phyloP scores from a whole-genome alignment of 805 yeast species.

The Kurtzmaniella fragi region DNA sequence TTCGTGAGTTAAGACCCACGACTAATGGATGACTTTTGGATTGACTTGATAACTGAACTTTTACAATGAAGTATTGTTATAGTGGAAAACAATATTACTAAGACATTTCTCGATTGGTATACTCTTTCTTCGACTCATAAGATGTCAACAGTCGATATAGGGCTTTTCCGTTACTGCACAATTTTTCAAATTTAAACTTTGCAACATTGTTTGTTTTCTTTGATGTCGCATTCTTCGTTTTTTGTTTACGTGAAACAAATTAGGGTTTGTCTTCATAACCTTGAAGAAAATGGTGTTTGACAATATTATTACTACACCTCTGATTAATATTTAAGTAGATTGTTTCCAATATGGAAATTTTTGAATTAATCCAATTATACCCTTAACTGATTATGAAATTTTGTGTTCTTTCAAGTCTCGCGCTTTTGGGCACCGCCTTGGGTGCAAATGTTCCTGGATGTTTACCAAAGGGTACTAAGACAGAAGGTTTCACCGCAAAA shows the following conservation, averaged over 20 bases:
- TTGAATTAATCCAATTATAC: too few relatives aligned
- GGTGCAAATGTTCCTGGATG: slow-evolving; percentile 3
- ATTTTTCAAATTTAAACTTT: too few relatives aligned
- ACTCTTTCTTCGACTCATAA: too few relatives aligned
- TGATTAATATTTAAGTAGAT: not conserved
- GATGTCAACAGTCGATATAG: too few relatives aligned
- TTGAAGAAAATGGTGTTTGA: not conserved
- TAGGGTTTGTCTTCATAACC: not conserved
- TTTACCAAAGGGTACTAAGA: not conserved
- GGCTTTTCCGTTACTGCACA: too few relatives aligned
- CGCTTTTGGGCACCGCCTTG: not conserved
- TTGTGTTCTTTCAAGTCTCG: not conserved
- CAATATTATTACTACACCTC: not conserved
- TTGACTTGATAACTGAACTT: too few relatives aligned
- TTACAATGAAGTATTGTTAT: too few relatives aligned
- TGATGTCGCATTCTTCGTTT: not conserved
- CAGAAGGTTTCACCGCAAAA: not conserved
- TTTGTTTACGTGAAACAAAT: not conserved
- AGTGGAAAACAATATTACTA: not conserved
- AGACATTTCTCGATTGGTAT: too few relatives aligned
- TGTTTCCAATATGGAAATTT: not conserved
- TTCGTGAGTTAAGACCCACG: too few relatives aligned
- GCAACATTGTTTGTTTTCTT: too few relatives aligned
- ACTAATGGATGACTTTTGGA: too few relatives aligned
- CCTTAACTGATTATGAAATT: not conserved